Percentiles rank a stretch among this genome's conserved stretches.
Evolutionary conservation across 306 rosid genomes (phyloP).

Genomic region (Styphnolobium japonicum): DNA sequence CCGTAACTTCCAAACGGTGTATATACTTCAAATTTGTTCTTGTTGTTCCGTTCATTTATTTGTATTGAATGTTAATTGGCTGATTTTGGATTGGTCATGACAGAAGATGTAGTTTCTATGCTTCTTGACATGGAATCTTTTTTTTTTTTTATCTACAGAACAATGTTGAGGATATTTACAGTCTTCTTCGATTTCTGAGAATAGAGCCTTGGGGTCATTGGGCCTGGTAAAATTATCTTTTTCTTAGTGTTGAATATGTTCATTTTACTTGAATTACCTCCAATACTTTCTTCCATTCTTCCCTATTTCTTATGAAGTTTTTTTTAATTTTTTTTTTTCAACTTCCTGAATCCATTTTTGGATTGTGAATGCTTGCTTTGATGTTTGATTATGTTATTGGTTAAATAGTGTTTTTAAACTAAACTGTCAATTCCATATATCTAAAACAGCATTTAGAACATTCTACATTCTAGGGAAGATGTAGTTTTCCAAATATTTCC

Average conservation of each 20-base stretch:
- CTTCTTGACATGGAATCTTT: slow-evolving; percentile 36
- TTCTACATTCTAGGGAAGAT: slow-evolving; percentile 15
- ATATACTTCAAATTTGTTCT: not conserved
- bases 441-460: not conserved
- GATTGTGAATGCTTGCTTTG: not conserved
- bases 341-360: not conserved
- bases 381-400: not conserved
- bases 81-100: slow-evolving; percentile 8
- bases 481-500: slow-evolving; percentile 15
- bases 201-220: slow-evolving; percentile 98
- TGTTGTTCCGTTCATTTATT: not conserved
- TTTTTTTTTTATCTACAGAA: slow-evolving; percentile 56
- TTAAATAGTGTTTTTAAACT: not conserved
- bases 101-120: slow-evolving; percentile 21
- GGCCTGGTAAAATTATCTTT: slow-evolving; percentile 69
- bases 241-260: slow-evolving; percentile 5
- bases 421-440: slow-evolving; percentile 11
- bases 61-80: slow-evolving; percentile 6
- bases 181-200: slow-evolving; percentile 92
- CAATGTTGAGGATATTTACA: slow-evolving; percentile 83
- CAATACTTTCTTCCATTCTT: not conserved
- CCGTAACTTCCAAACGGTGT: not conserved
- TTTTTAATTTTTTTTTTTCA: not conserved
- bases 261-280: slow-evolving; percentile 1
- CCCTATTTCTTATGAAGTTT: not conserved